Base-by-base conservation (phyloP, 306 rosid species). In the Cucumis cinereus region DNA sequence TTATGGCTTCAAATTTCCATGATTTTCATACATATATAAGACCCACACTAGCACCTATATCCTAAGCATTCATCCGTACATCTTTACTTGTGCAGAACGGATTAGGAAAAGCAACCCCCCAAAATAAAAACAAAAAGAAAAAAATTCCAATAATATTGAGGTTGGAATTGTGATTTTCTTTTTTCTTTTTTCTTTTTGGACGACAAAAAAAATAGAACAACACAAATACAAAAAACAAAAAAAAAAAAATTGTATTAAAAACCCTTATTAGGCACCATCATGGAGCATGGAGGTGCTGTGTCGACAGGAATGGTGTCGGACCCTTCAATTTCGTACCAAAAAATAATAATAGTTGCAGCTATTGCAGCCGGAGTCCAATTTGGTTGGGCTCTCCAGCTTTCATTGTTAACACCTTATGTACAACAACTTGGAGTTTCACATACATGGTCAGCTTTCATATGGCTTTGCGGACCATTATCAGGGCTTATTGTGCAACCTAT, bases 381-480 rank as follows among this genome's bases (percentile, higher is more conserved):
- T 57, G 98, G 97, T 0, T 93, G 98, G 98, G 98, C 97, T 17
- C 76, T 93, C 0, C 97, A 93, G 62, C 93, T 93, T 2, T 91
- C 98, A 0, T 75, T 93, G 0, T 62, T 93, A 4, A 93, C 98
- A 19, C 98, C 98, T 0, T 93, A 93, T 58, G 89, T 93, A 1
- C 98, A 93, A 76, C 85, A 86, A 2, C 88, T 91, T 0, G 98
- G 98, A 0, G 85, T 91, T 14, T 87, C 96, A 0, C 98, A 91
- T 59, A 81, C 78, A 0, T 91, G 91, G 90, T 85, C 98, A 10
- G 56, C 97, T 9, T 88, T 85, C 84, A 86, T 93, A 69, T 93
- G 98, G 98, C 96, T 93, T 23, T 93, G 97, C 11, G 97, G 98
- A 1, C 98, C 98, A 53, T 67, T 93, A 45, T 91, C 97, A 6